Conservation (phyloP, 1,139 yeast genomes). For the Pichia sp. region DNA sequence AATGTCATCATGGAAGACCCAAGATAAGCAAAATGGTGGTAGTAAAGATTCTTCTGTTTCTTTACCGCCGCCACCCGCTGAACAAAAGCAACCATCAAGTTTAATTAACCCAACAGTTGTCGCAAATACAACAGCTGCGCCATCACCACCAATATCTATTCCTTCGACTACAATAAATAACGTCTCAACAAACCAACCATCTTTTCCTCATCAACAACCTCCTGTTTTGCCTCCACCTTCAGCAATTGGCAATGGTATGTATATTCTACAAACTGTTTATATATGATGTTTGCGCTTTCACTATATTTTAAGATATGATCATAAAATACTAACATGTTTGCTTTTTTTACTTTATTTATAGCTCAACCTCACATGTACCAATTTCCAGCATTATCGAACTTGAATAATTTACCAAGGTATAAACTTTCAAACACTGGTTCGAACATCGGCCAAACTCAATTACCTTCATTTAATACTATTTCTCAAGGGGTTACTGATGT, state of each 20-base stretch:
- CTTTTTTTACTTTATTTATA: neutral
- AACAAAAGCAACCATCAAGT: too few relatives aligned
- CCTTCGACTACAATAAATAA: neutral
- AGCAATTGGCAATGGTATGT: conserved; percentile 12
- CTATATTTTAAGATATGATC: neutral
- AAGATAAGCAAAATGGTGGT: neutral
- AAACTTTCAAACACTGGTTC: neutral
- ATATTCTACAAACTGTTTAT: neutral
- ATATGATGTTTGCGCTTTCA: neutral
- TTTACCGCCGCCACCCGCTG: neutral
- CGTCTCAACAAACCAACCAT: too few relatives aligned
- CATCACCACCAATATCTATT: conserved; percentile 3
- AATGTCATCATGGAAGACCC: neutral
- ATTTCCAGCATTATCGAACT: conserved; percentile 12
- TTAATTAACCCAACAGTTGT: neutral
- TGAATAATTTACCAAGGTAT: conserved; percentile 11
- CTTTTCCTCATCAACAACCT: conserved; percentile 25
- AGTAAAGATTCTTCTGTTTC: neutral
- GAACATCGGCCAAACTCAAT: conserved; percentile 10
- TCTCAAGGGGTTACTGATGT: conserved; percentile 8
- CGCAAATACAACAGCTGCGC: neutral
- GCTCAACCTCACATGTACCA: conserved; percentile 12
- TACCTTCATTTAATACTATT: conserved; percentile 14
- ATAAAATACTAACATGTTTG: neutral
- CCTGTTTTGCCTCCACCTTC: conserved; percentile 51